A percentile compares a stretch with the other conserved stretches of the same genome.
Conservation (phyloP, 106 monocot genomes). For the Dioscorea zingiberensis region DNA sequence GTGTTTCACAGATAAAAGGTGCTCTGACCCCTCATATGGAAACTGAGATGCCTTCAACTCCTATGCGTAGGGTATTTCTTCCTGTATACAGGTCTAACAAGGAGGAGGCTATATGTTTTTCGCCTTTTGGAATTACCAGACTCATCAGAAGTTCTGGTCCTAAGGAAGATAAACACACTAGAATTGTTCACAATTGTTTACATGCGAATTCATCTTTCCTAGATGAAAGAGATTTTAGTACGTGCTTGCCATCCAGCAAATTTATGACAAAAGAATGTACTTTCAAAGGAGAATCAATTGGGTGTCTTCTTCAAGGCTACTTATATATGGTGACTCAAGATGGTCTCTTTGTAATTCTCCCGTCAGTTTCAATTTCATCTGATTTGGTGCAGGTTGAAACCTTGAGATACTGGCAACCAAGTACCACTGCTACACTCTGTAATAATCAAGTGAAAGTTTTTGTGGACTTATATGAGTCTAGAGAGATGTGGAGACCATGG, state of each 20-base stretch:
- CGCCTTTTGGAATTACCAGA: conserved; percentile 73
- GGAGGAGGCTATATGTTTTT: conserved; percentile 51
- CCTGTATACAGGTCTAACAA: conserved; percentile 40
- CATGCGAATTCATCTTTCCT: conserved; percentile 30
- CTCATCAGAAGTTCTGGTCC: conserved; percentile 25
- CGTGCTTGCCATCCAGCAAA: conserved; percentile 2
- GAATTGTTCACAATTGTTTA: conserved; percentile 55
- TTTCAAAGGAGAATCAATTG: conserved; percentile 55
- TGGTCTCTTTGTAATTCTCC: conserved; percentile 77
- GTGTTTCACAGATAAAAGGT: conserved; percentile 11
- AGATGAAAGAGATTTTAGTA: conserved; percentile 43
- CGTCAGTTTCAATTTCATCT: conserved; percentile 56
- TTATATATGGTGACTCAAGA: conserved; percentile 69
- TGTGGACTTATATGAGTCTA: conserved; percentile 14
- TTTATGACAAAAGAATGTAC: conserved; percentile 19
- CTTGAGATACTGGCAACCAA: conserved; percentile 40
- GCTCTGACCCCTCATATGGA: conserved; percentile 6
- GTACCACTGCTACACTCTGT: conserved; percentile 2
- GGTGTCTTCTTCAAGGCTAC: conserved; percentile 66
- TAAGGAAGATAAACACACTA: conserved; percentile 17
- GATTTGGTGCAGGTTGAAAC: conserved; percentile 15
- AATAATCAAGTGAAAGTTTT: conserved; percentile 14
- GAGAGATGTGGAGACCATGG: conserved; percentile 46
- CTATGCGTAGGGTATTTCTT: conserved; percentile 58
- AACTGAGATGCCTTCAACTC: conserved; percentile 5